phyloP scores from a whole-genome alignment of 108 stramenopile genomes.

The Stephanodiscus triporus region DNA sequence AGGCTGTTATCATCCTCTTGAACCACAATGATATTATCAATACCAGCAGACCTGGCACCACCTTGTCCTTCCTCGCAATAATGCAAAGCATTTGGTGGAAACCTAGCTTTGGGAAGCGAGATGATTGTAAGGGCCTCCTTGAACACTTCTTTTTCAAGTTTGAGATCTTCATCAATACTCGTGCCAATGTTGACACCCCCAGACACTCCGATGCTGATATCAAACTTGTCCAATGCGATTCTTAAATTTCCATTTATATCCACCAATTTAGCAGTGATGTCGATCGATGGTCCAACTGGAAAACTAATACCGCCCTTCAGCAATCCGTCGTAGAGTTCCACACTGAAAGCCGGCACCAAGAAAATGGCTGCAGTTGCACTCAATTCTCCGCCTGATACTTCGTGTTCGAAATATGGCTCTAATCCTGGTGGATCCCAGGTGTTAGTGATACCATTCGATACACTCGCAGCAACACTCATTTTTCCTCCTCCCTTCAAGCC shows the following conservation, averaged over 20 bases:
- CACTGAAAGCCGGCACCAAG: neutral
- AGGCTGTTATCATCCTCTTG: neutral
- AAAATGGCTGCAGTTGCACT: neutral
- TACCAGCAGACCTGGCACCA: neutral
- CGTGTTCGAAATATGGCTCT: neutral
- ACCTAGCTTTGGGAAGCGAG: constrained; percentile 7
- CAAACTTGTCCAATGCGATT: neutral
- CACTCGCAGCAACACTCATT: constrained; percentile 4
- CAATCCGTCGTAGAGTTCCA: neutral
- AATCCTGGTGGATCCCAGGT: constrained; percentile 1
- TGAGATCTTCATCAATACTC: neutral
- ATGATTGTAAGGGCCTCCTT: neutral
- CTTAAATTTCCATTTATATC: constrained; percentile 6
- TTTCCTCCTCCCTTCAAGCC: neutral
- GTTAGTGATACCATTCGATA: neutral
- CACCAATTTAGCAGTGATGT: neutral
- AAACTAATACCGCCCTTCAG: neutral
- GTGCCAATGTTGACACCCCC: neutral
- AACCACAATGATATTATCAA: neutral
- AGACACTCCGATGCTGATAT: neutral
- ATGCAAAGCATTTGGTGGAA: constrained; percentile 4
- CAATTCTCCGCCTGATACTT: neutral
- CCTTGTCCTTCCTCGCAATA: constrained; percentile 3
- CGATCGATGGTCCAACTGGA: neutral
- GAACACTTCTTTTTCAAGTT: neutral